Evolutionary conservation across 768 basidiomycete genomes (phyloP), one percentile per base, ranked within the genome.

Genomic region (Megacollybia marginata): DNA sequence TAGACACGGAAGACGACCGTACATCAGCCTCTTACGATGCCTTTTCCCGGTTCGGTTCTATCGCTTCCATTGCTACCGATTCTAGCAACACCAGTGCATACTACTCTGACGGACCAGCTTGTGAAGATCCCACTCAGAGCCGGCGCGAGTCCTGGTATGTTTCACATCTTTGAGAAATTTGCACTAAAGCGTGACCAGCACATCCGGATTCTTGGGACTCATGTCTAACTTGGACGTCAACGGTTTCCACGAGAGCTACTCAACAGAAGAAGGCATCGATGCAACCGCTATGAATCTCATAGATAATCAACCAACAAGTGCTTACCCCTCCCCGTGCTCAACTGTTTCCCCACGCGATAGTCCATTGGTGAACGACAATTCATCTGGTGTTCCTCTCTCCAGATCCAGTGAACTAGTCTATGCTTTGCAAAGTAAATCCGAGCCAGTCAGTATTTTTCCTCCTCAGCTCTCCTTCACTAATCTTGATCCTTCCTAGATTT

Each of bases 31-130:
- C 75, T 11, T 81, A 75, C 52, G 72, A 69, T 36, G 67, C 72
- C 8, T 72, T 70, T 45, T 76, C 81, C 32, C 67, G 82, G 53
- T 84, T 83, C 57, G 74, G 79, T 4, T 84, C 82, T 2, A 74
- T 83, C 51, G 74, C 75, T 4, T 82, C 81, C 9, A 63, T 81
- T 35, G 74, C 76, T 8, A 79, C 79, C 20, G 80, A 83, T 44
- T 76, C 81, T 0, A 78, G 76, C 57, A 62, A 73, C 48, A 69
- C 67, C 50, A 82, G 79, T 52, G 69, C 70, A 7, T 70, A 74
- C 53, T 77, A 68, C 45, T 70, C 77, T 8, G 75, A 79, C 5
- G 65, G 23, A 6, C 23, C 23, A 28, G 23, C 23, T 28, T 28
- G 72, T 42, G 64, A 52, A 68, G 65, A 33, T 65, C 64, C 56